These are phyloP conservation scores for Metschnikowia lachancei DNA, from an alignment of 805 yeast species.

Conservation along the genomic window DNA sequence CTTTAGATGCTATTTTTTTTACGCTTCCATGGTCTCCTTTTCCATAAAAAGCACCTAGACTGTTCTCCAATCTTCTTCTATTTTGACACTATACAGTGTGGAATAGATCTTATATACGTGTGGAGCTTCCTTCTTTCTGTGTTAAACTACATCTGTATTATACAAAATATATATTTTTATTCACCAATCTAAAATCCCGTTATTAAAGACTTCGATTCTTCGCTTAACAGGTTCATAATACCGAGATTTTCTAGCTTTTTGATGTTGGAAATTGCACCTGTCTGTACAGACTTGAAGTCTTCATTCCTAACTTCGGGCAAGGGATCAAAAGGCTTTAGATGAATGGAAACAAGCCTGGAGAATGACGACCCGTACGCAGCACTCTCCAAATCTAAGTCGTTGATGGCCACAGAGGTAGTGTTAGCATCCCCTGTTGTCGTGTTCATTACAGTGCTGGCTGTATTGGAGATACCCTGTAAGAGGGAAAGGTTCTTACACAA, in stretches of 20 bases:
- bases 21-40: not conserved
- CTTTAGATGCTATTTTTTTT: not conserved
- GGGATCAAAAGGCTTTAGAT: conserved; percentile 68
- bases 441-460: conserved; percentile 18
- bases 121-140: not conserved
- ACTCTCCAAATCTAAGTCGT: conserved; percentile 59
- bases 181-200: conserved; percentile 7
- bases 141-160: not conserved
- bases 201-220: conserved; percentile 15
- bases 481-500: conserved; percentile 29
- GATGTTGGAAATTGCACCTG: conserved; percentile 26
- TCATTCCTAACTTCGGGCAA: conserved; percentile 47
- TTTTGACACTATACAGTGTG: not conserved
- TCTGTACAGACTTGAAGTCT: conserved; percentile 30
- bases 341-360: conserved; percentile 67
- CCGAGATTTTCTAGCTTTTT: conserved; percentile 26
- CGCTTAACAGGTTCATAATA: conserved; percentile 28
- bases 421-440: conserved; percentile 20
- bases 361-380: conserved; percentile 81
- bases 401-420: conserved; percentile 31
- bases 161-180: not conserved
- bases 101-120: not conserved
- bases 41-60: not conserved
- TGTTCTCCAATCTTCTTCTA: not conserved
- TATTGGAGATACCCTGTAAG: conserved; percentile 29